Base-by-base conservation (phyloP, 2,329 filamentous ascomycete species). In the Zarea fungicola region DNA sequence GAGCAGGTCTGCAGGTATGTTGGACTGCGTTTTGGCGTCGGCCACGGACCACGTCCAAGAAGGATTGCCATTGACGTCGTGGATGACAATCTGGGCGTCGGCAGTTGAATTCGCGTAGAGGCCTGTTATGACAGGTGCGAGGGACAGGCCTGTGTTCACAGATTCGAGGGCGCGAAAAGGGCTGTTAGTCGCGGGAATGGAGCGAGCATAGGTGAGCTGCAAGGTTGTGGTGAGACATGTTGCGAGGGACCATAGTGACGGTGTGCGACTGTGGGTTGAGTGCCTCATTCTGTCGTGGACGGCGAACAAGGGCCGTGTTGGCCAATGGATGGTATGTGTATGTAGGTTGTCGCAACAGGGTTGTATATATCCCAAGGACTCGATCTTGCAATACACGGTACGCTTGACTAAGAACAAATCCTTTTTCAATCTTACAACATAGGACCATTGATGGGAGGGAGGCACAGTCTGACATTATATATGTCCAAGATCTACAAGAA, bases 1-100 rank as follows among this genome's bases (percentile, higher is more conserved):
- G 39, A 42, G 46, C 10, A 49, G 46, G 39, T 49, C 29, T 2
- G 29, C 37, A 18, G 46, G 29, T 11, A 49, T 28, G 36, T 10
- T 8, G 16, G 29, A 0, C 39, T 49, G 46, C 6, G n/a, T 13
- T 8, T 28, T 31, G 25, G 19, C 46, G 39, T 49, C 46, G 31
- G 39, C 39, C 22, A 23, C 31, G 46, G 5, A 42, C 46, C 37
- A 42, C 6, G 37, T 42, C 46, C 46, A 42, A 13, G 43, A 39
- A 10, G 37, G 16, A 7, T 5, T 8, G 22, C 46, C 39, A 5
- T 42, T n/a, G 29, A 35, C 23, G 37, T 42, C 37, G 28, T 41
- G 39, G n/a, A 48, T 34, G 28, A 34, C 16, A 22, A 48, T 48
- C 9, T 36, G 45, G n/a, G 45, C 36, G 29, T 23, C 28, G 7